Evolutionary conservation across 352 stramenopile species (phyloP).

Genomic region (Blastocystis sp.): DNA sequence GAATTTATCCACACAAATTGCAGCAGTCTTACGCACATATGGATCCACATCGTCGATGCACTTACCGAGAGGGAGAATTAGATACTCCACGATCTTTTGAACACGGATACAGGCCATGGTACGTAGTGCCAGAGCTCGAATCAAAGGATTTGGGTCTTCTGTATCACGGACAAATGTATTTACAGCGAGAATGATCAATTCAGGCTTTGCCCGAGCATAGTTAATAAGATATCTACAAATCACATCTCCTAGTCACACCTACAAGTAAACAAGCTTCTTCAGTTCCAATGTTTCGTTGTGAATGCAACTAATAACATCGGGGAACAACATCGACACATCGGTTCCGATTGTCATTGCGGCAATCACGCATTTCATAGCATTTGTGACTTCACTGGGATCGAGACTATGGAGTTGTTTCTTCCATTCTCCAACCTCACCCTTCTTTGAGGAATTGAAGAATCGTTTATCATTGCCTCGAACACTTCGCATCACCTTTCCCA

Average conservation of each 20-base stretch:
- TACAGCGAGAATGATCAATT: conserved; percentile 93
- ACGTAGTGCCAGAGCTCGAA: conserved; percentile 88
- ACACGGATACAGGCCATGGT: conserved; percentile 99
- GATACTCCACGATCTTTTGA: conserved; percentile 94
- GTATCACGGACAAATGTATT: conserved; percentile 92
- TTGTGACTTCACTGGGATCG: conserved; percentile 90
- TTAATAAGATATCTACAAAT: conserved; percentile 89
- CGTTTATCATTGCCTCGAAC: conserved; percentile 83
- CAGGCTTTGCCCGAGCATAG: conserved; percentile 97
- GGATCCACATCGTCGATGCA: conserved; percentile 72
- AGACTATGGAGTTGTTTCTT: conserved; percentile 89
- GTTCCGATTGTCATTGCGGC: conserved; percentile 98
- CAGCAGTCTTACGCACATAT: conserved; percentile 98
- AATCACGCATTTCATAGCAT: conserved; percentile 95
- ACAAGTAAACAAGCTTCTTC: conserved; percentile 99
- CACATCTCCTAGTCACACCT: conserved; percentile 64
- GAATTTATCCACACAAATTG: conserved; percentile 96
- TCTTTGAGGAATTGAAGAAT: conserved; percentile 97
- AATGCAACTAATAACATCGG: conserved; percentile 97
- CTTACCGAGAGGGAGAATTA: conserved; percentile 73
- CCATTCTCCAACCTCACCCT: conserved; percentile 93
- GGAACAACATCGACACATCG: conserved; percentile 96
- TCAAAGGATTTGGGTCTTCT: conserved; percentile 83
- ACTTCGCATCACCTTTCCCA: conserved; percentile 53
- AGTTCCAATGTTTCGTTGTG: conserved; percentile 77